Evolutionary conservation across 441 rosid genomes (phyloP), one percentile per base, ranked within the genome.

Genomic region (Iberis amara): DNA sequence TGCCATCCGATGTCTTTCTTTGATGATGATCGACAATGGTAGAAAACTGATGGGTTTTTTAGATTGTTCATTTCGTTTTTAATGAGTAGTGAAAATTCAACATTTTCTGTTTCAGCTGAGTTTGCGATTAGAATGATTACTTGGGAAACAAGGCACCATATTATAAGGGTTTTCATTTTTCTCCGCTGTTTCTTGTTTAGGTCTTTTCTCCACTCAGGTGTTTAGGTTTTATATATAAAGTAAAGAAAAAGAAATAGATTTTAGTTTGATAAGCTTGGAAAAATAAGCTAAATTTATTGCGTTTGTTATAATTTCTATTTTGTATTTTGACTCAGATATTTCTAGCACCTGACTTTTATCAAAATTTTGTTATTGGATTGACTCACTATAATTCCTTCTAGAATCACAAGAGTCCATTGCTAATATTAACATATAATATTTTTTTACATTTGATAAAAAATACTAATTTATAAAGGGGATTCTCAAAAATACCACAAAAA

Each of bases 1-100:
- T 36, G 68, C 58, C 68, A 57, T 37, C 68, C 52, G n/a, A 56
- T 35, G 41, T 48, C 52, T 57, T 64, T 64, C 53, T 50, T 12
- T 3, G 42, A 7, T 11, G 35, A 31, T 31, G 68, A 56, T 30
- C 13, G 38, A 33, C 63, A 64, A 9, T 21, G 52, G 58, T 64
- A 64, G 52, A 49, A 56, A 12, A 57, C 63, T 4, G 52, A 6
- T 0, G 69, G 58, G 0, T 10, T 28, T 0, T 43, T 23, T 3
- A 50, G 9, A 0, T 57, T 12, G 41, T 36, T 31, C 63, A 64
- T 56, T 43, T 64, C 63, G 63, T 64, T 64, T 42, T 36, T 56
- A 8, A 64, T 15, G 32, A 41, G 47, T 1, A 65, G 8, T 2
- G 64, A 10, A 3, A 65, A 65, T 0, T 37, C 47, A 5, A 65